Conservation (phyloP, 352 stramenopile genomes). For the Phytophthora melonis region DNA sequence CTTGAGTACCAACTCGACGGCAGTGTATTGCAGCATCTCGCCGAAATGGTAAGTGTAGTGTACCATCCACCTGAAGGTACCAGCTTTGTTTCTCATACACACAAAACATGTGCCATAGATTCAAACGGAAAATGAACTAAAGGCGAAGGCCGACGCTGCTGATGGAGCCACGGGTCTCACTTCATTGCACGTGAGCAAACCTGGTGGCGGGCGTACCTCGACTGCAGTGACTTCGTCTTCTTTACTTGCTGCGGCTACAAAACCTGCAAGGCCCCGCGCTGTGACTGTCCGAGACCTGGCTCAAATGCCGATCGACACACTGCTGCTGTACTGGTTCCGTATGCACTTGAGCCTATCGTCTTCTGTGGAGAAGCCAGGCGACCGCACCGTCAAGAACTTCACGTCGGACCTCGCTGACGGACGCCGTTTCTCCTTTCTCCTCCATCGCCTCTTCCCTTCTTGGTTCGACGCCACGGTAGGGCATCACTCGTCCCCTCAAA, state of each 20-base stretch:
- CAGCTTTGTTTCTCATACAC: neutral
- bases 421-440: constrained; percentile 68
- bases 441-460: constrained; percentile 78
- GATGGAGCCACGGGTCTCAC: constrained; percentile 17
- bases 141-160: constrained; percentile 48
- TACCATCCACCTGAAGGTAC: neutral
- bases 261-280: constrained; percentile 23
- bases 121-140: constrained; percentile 69
- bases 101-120: constrained; percentile 42
- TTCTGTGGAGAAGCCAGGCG: constrained; percentile 65
- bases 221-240: constrained; percentile 34
- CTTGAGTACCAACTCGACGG: constrained; percentile 83
- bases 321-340: constrained; percentile 81
- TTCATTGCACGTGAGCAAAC: constrained; percentile 32
- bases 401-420: constrained; percentile 75
- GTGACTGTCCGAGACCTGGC: constrained; percentile 71
- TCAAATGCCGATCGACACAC: constrained; percentile 76
- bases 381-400: constrained; percentile 85
- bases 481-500: neutral
- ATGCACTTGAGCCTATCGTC: constrained; percentile 78
- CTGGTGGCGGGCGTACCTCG: constrained; percentile 17
- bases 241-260: constrained; percentile 21
- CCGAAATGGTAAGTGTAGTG: constrained; percentile 56
- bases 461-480: constrained; percentile 73
- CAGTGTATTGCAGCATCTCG: constrained; percentile 61